Evolutionary conservation across 805 yeast species (phyloP), one percentile per base, ranked within the genome.

Genomic region (Sungouiozyma ichnusensis): DNA sequence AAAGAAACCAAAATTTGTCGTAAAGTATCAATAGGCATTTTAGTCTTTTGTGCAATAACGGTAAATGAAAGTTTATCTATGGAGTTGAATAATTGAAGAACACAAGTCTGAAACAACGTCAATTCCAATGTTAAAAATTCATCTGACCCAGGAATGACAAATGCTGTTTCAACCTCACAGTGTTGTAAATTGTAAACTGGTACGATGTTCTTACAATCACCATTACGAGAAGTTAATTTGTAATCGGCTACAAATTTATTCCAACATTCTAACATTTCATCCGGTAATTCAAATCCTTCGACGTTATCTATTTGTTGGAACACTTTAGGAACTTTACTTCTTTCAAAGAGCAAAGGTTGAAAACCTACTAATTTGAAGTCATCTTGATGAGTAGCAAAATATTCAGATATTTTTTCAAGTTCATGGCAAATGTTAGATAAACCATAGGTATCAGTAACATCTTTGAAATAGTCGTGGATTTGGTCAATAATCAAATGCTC

Each of bases 111-210:
- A 33, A 46, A 47, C 17, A 59, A 33, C 1, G 57, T 57, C 14
- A 60, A 37, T 31, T 56, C 57, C 15, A 60, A 44, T 5, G 35
- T 33, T 15, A 60, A 41, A 8, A 31, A 20, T 9, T 43, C 33
- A 3, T 50, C 51, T 27, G 47, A 40, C 11, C 29, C 11, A 1
- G 42, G 37, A 29, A 50, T 20, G 14, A 3, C 38, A 38, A 43
- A 57, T 1, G 49, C 53, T 3, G 62, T 47, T 15, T 43, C 37
- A 3, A 60, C 54, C 33, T 59, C 62, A 40, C 60, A 52, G 38
- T 53, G 56, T 32, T 60, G 63, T 14, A 59, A 45, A n/a, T 49
- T 33, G 40, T 53, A 53, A 33, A 48, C 47, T 20, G 51, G 54
- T 9, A 33, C 38, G 5, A 60, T 33, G 3, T 41, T 45, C 35